Conservation (phyloP, 805 yeast species). For the Hanseniaspora nectarophila region DNA sequence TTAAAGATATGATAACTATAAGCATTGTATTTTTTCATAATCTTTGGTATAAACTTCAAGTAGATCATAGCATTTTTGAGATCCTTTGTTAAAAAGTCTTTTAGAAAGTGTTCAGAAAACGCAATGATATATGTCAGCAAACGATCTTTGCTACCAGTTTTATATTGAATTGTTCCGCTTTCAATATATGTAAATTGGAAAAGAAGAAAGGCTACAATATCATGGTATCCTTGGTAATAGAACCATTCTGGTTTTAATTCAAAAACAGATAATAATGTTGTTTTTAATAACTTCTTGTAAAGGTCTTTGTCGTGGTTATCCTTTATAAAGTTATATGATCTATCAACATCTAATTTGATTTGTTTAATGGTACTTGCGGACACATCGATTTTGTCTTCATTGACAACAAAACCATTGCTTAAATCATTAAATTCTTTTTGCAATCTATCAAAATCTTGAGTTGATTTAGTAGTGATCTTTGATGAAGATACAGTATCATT, state of each 20-base stretch:
- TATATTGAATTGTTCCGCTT: neutral
- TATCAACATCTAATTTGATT: constrained; percentile 60
- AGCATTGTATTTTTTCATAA: constrained; percentile 43
- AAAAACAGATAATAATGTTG: constrained; percentile 43
- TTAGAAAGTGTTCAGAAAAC: constrained; percentile 44
- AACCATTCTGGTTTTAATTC: constrained; percentile 48
- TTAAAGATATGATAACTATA: constrained; percentile 22
- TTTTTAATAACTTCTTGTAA: constrained; percentile 22
- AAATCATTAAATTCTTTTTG: neutral
- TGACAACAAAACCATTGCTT: neutral
- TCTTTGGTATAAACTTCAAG: constrained; percentile 50
- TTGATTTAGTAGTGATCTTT: too few species aligned
- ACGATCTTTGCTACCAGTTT: neutral
- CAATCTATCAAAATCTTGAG: too few species aligned
- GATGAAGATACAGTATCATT: too few species aligned
- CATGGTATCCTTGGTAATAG: constrained; percentile 92
- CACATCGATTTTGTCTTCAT: neutral
- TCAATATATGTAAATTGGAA: constrained; percentile 33
- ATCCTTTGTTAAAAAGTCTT: constrained; percentile 76
- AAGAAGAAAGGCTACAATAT: constrained; percentile 57
- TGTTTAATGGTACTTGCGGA: constrained; percentile 34
- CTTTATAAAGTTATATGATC: constrained; percentile 43
- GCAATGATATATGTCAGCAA: constrained; percentile 31
- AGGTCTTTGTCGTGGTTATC: constrained; percentile 19
- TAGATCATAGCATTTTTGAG: constrained; percentile 57